These are phyloP conservation scores for Elsinoe batatas DNA, from an alignment of 2,329 filamentous ascomycete genomes.

Conservation along the genomic window DNA sequence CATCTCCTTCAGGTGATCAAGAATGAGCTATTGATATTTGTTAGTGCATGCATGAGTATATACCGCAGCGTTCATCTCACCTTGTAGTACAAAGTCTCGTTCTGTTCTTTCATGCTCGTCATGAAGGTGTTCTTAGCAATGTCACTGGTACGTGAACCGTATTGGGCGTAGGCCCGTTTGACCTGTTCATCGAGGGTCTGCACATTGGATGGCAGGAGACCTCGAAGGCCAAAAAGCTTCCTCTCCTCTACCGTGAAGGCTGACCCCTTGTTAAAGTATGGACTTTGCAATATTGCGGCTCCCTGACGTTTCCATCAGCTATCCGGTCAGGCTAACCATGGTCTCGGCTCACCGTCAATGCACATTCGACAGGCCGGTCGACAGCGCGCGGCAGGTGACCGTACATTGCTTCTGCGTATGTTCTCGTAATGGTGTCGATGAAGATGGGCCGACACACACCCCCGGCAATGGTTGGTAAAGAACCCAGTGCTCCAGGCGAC, in stretches of 20 bases:
- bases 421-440: background rate
- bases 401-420: background rate
- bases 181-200: slow-evolving; percentile 70
- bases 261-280: slow-evolving; percentile 75
- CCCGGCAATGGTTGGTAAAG: too few relatives aligned
- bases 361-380: slow-evolving; percentile 15
- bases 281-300: slow-evolving; percentile 49
- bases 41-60: background rate
- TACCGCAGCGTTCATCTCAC: slow-evolving; percentile 29
- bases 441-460: background rate
- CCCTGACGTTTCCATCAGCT: slow-evolving; percentile 15
- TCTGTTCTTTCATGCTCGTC: slow-evolving; percentile 76
- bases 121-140: slow-evolving; percentile 82
- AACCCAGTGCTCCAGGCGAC: too few relatives aligned
- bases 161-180: slow-evolving; percentile 71
- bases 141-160: slow-evolving; percentile 50
- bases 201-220: slow-evolving; percentile 60
- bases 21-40: slow-evolving; percentile 46
- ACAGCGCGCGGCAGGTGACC: background rate
- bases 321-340: background rate
- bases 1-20: slow-evolving; percentile 76
- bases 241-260: slow-evolving; percentile 64
- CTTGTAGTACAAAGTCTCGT: slow-evolving; percentile 70
- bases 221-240: slow-evolving; percentile 57
- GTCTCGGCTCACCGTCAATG: slow-evolving; percentile 13